Evolutionary conservation across 2,329 filamentous ascomycete species (phyloP), one percentile per base, ranked within the genome.

Genomic region (Sporothrix brunneoviolacea): DNA sequence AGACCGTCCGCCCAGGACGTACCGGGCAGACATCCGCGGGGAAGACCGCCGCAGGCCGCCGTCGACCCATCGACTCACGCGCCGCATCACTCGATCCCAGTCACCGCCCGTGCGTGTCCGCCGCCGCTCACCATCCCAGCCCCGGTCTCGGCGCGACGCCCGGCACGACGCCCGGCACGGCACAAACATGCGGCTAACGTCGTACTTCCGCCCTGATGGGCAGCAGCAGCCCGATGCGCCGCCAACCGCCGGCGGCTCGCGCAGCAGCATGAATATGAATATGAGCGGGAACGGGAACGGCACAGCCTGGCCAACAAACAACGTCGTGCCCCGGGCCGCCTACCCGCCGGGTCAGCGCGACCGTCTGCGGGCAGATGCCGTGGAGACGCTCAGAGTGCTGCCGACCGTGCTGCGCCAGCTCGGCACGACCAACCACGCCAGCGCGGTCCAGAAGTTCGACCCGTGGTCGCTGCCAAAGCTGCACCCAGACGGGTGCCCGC

Each of bases 331-430:
- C 9, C 43, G 38, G 8, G 39, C 48, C 1, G 16, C 13, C 7
- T 52, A 52, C 38, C 49, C 49, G 4, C 39, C 40, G 6, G 48
- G 51, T 6, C 54, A 51, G 44, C 48, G 43, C 0, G 36, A 36
- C 7, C n/a, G 5, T 3, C 67, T 79, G n/a, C 63, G 65, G 9
- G 64, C 61, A 8, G 62, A 69, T 16, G 74, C 76, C 6, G 60
- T 63, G 44, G 75, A 80, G 57, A 80, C 77, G 9, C 67, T 65
- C 33, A 55, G 56, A 3, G 62, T 71, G 5, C 68, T 80, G 0
- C 75, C 76, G 2, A 63, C 60, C 8, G 68, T 80, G 22, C 63
- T 80, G 3, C 53, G 63, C 12, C 61, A 71, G 18, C 59, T 75
- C 4, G 75, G 45, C 16, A 41, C 74, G 3, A 57, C 68, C 35